Conservation (phyloP, 1,139 yeast species). For the Lodderomyces parapsilosis region DNA sequence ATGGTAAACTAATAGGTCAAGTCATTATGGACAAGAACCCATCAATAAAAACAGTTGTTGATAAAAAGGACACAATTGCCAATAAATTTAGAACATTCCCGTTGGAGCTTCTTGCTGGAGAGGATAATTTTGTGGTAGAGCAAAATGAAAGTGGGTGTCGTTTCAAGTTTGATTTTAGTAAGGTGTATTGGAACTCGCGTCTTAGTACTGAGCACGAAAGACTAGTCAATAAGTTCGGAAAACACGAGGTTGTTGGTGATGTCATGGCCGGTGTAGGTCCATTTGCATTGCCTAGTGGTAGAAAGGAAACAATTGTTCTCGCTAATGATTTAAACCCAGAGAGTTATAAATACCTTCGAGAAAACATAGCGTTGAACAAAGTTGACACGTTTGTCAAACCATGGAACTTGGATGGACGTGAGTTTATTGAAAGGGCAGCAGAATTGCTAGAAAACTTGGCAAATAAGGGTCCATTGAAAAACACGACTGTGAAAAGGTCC, state of each 20-base stretch:
- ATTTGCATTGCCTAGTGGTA: constrained; percentile 94
- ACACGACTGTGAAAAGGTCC: constrained; percentile 28
- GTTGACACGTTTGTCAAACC: constrained; percentile 60
- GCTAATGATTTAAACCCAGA: constrained; percentile 96
- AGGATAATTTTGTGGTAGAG: constrained; percentile 68
- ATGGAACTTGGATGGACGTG: constrained; percentile 78
- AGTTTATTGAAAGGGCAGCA: constrained; percentile 67
- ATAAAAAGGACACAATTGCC: constrained; percentile 83
- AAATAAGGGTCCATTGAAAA: constrained; percentile 23
- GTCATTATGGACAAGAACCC: constrained; percentile 85
- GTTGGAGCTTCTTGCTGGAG: constrained; percentile 93
- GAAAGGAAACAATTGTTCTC: constrained; percentile 71
- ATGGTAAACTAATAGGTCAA: constrained; percentile 78
- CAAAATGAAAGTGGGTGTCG: constrained; percentile 87
- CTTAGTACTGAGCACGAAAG: constrained; percentile 92
- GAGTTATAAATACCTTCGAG: constrained; percentile 65
- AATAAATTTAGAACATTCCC: constrained; percentile 87
- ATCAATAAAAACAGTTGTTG: constrained; percentile 86
- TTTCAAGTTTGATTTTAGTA: constrained; percentile 84
- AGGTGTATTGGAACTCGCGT: constrained; percentile 97
- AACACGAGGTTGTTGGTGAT: constrained; percentile 80
- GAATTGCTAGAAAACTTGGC: constrained; percentile 43
- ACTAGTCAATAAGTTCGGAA: constrained; percentile 58
- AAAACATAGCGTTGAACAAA: constrained; percentile 66
- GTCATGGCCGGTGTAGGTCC: constrained; percentile 99